A percentile compares a stretch with the other conserved stretches of the same genome.
These are phyloP conservation scores for Arctium lappa DNA, from an alignment of 129 eudicot species.

Conservation along the genomic window DNA sequence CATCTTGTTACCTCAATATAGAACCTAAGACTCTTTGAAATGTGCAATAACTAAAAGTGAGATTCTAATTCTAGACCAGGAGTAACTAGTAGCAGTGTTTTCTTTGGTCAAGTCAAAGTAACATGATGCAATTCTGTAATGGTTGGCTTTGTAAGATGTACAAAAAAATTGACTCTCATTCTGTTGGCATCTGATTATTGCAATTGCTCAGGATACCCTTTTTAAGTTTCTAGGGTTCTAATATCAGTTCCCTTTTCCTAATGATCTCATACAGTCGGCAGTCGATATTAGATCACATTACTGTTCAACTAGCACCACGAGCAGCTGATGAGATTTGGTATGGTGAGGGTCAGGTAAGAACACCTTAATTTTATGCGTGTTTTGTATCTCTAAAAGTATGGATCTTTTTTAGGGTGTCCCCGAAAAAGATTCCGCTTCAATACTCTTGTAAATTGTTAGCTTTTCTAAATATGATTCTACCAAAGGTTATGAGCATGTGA, in stretches of 20 bases:
- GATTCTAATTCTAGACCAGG: too few relatives aligned
- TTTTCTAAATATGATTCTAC: background rate
- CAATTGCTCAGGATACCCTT: too few relatives aligned
- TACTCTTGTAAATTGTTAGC: background rate
- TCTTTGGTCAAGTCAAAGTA: too few relatives aligned
- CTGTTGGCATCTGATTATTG: background rate
- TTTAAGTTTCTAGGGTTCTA: background rate
- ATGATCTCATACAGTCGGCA: constrained; percentile 64
- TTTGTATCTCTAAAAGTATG: background rate
- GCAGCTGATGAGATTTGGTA: constrained; percentile 96
- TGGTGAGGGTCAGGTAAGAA: constrained; percentile 75
- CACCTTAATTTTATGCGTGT: background rate
- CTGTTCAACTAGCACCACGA: constrained; percentile 88
- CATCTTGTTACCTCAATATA: background rate
- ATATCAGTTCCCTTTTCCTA: background rate
- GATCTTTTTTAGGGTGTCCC: background rate
- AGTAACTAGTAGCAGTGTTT: too few relatives aligned
- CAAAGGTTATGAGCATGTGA: background rate
- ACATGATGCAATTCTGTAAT: too few relatives aligned
- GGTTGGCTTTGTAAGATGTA: too few relatives aligned
- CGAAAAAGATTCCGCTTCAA: background rate
- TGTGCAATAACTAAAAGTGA: too few relatives aligned
- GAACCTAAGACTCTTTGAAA: too few relatives aligned
- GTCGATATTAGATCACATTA: constrained; percentile 76
- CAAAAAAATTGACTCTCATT: background rate